Evolutionary conservation across 768 basidiomycete species (phyloP).

Genomic region (Chiua virens): DNA sequence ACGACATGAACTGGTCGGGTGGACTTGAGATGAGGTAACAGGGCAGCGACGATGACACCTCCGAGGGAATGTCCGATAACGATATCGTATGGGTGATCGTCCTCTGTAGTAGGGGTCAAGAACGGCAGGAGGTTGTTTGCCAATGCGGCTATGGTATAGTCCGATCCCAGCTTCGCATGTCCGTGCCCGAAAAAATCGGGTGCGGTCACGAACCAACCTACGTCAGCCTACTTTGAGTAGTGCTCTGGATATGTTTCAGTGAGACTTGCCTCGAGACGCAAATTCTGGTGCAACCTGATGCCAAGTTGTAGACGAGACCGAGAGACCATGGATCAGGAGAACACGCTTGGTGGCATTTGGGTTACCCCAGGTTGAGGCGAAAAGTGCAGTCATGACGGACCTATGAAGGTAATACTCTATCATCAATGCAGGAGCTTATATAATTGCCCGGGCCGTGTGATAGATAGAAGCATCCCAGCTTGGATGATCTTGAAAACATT

Average conservation of each 20-base stretch:
- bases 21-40: slow-evolving; percentile 16
- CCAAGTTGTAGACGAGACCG: slow-evolving; percentile 15
- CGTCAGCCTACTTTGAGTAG: no score
- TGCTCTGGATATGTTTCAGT: no score
- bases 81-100: slow-evolving; percentile 5
- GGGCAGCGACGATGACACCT: slow-evolving; percentile 7
- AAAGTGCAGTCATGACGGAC: neutral
- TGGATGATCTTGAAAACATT: no score
- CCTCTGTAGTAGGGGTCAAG: neutral
- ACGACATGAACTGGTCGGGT: slow-evolving; percentile 9
- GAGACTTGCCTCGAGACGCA: slow-evolving; percentile 15
- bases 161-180: slow-evolving; percentile 1
- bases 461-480: no score
- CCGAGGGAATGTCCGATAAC: slow-evolving; percentile 25
- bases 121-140: slow-evolving; percentile 10
- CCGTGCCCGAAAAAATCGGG: slow-evolving; percentile 27
- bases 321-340: slow-evolving; percentile 22
- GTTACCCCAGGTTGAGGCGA: slow-evolving; percentile 18
- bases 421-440: no score
- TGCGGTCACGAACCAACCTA: slow-evolving; percentile 27
- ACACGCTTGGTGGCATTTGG: slow-evolving; percentile 15
- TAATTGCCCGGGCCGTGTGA: no score
- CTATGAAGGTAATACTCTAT: no score
- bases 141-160: slow-evolving; percentile 14
- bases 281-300: slow-evolving; percentile 11